These are phyloP conservation scores for Geoglossum glabrum DNA, from an alignment of 495 filamentous ascomycete genomes.

Conservation along the genomic window DNA sequence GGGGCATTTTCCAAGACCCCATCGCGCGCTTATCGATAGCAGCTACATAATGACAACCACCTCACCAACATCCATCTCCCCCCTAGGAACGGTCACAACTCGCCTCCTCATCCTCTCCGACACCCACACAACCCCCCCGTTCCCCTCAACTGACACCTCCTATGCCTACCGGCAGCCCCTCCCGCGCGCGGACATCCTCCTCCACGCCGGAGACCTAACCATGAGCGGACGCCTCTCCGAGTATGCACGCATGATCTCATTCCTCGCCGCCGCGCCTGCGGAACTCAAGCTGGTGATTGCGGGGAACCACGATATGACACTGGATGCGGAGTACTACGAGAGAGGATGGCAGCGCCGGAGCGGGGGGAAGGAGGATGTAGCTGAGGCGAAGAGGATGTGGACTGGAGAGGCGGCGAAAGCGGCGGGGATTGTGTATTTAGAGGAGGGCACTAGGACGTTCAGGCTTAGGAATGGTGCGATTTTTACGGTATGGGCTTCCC, in stretches of 20 bases:
- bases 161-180: slow-evolving; percentile 26
- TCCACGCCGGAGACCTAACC: slow-evolving; percentile 62
- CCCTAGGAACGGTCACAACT: slow-evolving; percentile 16
- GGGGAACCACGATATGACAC: slow-evolving; percentile 60
- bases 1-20: not conserved
- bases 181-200: slow-evolving; percentile 38
- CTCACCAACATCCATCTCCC: not conserved
- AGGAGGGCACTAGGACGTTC: slow-evolving; percentile 42
- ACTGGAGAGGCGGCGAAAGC: slow-evolving; percentile 25
- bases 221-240: slow-evolving; percentile 34
- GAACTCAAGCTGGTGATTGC: slow-evolving; percentile 62
- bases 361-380: slow-evolving; percentile 3
- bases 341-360: slow-evolving; percentile 8
- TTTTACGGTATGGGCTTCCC: slow-evolving; percentile 22
- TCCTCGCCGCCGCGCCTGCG: slow-evolving; percentile 36
- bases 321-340: slow-evolving; percentile 35
- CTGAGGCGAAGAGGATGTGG: slow-evolving; percentile 20
- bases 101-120: slow-evolving; percentile 42
- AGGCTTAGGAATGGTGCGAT: slow-evolving; percentile 32
- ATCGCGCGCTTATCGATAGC: not conserved
- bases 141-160: slow-evolving; percentile 11
- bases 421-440: slow-evolving; percentile 39
- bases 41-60: not conserved
- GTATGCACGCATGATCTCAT: slow-evolving; percentile 28
- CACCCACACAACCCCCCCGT: slow-evolving; percentile 30